Conservation (phyloP, 2,329 filamentous ascomycete species). For the Aspergillus novofumigatus region DNA sequence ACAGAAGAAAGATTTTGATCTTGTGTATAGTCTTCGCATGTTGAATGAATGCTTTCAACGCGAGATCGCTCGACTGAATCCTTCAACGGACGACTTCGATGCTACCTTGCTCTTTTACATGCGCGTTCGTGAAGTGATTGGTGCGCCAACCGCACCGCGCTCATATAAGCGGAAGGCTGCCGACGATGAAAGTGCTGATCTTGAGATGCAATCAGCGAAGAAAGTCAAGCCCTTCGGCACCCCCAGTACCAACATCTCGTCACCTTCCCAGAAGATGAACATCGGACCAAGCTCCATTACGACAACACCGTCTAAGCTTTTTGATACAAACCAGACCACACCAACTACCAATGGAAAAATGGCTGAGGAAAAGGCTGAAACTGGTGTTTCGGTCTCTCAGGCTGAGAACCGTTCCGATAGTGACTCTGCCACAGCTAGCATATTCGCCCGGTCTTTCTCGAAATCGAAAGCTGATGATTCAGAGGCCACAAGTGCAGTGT, state of each 20-base stretch:
- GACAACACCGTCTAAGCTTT: conserved; percentile 16
- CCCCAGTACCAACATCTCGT: neutral
- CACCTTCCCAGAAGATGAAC: conserved; percentile 2
- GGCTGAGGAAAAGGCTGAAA: conserved; percentile 13
- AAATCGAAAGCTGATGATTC: conserved; percentile 18
- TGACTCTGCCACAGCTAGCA: conserved; percentile 25
- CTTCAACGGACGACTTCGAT: conserved; percentile 33
- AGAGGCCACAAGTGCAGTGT: conserved; percentile 1
- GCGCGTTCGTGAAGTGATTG: conserved; percentile 35
- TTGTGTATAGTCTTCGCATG: conserved; percentile 27
- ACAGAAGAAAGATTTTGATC: conserved; percentile 16
- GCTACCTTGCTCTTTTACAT: conserved; percentile 35
- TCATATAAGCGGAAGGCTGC: conserved; percentile 26
- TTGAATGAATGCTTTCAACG: conserved; percentile 35
- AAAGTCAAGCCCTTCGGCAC: conserved; percentile 20
- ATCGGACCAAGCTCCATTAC: conserved; percentile 8
- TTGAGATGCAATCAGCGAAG: conserved; percentile 15
- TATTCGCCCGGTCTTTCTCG: conserved; percentile 29
- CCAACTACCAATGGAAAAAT: conserved; percentile 18
- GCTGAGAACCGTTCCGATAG: conserved; percentile 18
- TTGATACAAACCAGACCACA: conserved; percentile 9
- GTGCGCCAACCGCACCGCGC: conserved; percentile 26
- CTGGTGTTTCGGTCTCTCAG: conserved; percentile 2
- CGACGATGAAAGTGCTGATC: conserved; percentile 14
- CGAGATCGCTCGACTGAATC: conserved; percentile 28